These are phyloP conservation scores for Aspergillus jensenii DNA, from an alignment of 2,329 filamentous ascomycete species.

Conservation along the genomic window DNA sequence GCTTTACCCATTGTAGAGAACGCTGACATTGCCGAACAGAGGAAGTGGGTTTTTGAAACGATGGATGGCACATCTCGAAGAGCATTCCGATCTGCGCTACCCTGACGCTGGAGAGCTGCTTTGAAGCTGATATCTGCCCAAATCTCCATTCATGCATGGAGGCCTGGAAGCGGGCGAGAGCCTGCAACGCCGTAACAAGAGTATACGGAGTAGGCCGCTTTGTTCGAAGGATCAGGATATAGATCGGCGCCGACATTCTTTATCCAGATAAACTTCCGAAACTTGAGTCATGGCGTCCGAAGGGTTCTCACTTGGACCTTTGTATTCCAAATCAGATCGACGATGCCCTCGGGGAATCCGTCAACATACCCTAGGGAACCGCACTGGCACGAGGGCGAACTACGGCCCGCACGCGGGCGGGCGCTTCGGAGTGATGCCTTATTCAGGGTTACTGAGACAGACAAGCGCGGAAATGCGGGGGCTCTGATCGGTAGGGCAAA, in stretches of 20 bases:
- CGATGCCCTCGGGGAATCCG: neutral
- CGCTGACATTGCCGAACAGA: conserved; percentile 47
- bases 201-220: neutral
- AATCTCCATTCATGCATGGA: neutral
- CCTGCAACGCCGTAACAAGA: neutral
- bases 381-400: neutral
- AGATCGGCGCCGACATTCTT: neutral
- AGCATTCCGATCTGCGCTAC: conserved; percentile 86
- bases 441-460: neutral
- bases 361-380: neutral
- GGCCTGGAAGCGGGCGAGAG: neutral
- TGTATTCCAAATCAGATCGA: neutral
- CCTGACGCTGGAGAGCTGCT: conserved; percentile 58
- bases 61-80: conserved; percentile 91
- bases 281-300: neutral
- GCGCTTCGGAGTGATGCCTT: neutral
- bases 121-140: conserved; percentile 12
- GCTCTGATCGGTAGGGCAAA: neutral
- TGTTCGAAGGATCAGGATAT: neutral
- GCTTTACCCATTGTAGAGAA: neutral
- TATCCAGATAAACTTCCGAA: neutral
- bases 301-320: neutral
- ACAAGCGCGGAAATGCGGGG: neutral
- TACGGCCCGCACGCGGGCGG: too few relatives aligned
- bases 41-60: conserved; percentile 80